Conservation (phyloP, 2,329 filamentous ascomycete genomes). For the Fusarium irregulare region DNA sequence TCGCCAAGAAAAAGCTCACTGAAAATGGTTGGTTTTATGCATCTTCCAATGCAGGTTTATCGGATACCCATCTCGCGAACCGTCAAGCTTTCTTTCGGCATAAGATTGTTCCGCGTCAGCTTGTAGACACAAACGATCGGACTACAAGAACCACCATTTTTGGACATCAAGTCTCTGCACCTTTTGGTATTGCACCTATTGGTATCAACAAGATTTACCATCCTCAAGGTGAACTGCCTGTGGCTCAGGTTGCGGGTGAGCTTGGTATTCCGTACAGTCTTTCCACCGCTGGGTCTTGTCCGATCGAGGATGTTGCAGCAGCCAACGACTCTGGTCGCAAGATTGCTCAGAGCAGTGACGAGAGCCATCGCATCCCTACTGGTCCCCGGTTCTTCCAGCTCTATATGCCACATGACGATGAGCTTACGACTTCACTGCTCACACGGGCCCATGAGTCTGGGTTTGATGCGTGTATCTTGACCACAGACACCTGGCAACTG, state of each 20-base stretch:
- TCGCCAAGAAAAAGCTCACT: constrained; percentile 10
- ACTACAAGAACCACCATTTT: not conserved
- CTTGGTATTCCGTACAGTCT: constrained; percentile 15
- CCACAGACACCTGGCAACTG: constrained; percentile 13
- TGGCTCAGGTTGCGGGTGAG: constrained; percentile 6
- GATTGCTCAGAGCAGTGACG: not conserved
- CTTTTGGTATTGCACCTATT: constrained; percentile 13
- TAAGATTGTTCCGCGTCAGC: constrained; percentile 9
- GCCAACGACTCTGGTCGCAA: not conserved
- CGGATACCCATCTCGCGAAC: constrained; percentile 8
- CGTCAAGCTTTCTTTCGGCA: constrained; percentile 16
- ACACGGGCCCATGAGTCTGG: constrained; percentile 2
- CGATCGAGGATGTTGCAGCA: constrained; percentile 8
- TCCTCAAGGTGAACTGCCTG: constrained; percentile 10
- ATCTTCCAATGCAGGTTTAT: constrained; percentile 9
- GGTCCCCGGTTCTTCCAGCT: constrained; percentile 8
- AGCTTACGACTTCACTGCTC: not conserved
- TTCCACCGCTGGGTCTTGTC: constrained; percentile 7
- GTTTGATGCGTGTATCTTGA: not conserved
- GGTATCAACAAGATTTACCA: constrained; percentile 24
- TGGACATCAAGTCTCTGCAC: constrained; percentile 5
- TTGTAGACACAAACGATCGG: constrained; percentile 9
- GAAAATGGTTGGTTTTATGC: constrained; percentile 19
- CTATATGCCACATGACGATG: constrained; percentile 17
- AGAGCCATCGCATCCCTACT: not conserved